phyloP scores from a whole-genome alignment of 2,329 filamentous ascomycete species.

The Bretziella fagacearum region DNA sequence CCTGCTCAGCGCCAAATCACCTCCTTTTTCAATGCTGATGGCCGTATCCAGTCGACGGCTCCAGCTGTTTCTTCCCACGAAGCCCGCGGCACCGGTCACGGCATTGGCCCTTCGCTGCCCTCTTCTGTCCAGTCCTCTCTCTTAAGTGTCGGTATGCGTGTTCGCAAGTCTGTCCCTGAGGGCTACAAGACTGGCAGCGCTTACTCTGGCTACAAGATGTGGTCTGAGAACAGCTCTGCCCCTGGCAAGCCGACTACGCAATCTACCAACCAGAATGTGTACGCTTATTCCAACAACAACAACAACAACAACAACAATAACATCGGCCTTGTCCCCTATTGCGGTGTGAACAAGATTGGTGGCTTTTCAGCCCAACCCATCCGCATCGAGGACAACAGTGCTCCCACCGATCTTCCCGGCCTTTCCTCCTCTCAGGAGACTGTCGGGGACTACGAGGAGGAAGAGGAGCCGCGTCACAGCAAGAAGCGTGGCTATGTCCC shows the following conservation, averaged over 20 bases:
- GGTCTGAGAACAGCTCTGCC: slow-evolving; percentile 23
- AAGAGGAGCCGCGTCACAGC: slow-evolving; percentile 18
- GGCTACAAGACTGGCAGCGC: slow-evolving; percentile 59
- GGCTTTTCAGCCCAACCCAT: slow-evolving; percentile 45
- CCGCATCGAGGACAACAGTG: slow-evolving; percentile 19
- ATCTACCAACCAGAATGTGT: neutral
- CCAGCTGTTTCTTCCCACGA: slow-evolving; percentile 17
- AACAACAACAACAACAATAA: slow-evolving; percentile 27
- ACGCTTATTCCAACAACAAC: neutral
- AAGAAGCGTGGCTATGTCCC: slow-evolving; percentile 32
- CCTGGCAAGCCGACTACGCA: slow-evolving; percentile 21
- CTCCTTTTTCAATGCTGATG: slow-evolving; percentile 35
- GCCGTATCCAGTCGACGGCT: slow-evolving; percentile 11
- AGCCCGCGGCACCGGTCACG: slow-evolving; percentile 15
- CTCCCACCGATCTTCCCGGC: slow-evolving; percentile 24
- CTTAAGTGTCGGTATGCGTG: slow-evolving; percentile 83
- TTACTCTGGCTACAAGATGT: slow-evolving; percentile 2
- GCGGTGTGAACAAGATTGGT: slow-evolving; percentile 60
- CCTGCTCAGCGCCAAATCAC: slow-evolving; percentile 46
- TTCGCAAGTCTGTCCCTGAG: slow-evolving; percentile 83
- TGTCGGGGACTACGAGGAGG: slow-evolving; percentile 22
- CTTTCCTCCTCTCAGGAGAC: slow-evolving; percentile 40
- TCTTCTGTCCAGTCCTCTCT: slow-evolving; percentile 59
- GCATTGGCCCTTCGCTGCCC: slow-evolving; percentile 34
- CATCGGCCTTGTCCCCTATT: slow-evolving; percentile 62